These are phyloP conservation scores for Daucus carota DNA, from an alignment of 129 eudicot genomes.

Conservation along the genomic window DNA sequence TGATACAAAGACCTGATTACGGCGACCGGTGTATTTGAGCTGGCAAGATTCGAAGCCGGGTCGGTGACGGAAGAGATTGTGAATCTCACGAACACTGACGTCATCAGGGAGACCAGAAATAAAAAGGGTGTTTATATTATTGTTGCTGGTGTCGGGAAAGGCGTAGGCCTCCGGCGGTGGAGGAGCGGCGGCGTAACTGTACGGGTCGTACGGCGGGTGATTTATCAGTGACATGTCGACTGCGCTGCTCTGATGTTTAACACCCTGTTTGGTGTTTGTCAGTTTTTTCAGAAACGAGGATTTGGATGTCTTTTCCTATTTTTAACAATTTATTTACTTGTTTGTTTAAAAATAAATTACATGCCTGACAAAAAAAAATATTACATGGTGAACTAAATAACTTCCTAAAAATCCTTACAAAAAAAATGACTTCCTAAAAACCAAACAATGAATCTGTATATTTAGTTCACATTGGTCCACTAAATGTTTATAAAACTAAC, in stretches of 20 bases:
- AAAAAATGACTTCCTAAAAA: too few relatives aligned
- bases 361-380: too few relatives aligned
- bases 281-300: neutral
- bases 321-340: too few relatives aligned
- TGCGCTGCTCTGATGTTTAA: conserved; percentile 1
- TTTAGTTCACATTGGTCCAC: too few relatives aligned
- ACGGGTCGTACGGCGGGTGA: conserved; percentile 53
- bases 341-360: too few relatives aligned
- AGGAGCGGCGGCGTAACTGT: conserved; percentile 25
- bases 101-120: conserved; percentile 96
- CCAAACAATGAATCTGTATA: too few relatives aligned
- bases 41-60: conserved; percentile 83
- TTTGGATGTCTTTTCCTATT: neutral
- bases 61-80: conserved; percentile 85
- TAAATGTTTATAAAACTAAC: too few relatives aligned
- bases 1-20: conserved; percentile 51
- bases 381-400: too few relatives aligned
- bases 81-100: conserved; percentile 88
- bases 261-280: neutral
- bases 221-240: conserved; percentile 30
- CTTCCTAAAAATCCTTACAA: too few relatives aligned
- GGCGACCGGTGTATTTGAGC: conserved; percentile 91
- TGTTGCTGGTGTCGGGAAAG: conserved; percentile 38
- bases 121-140: conserved; percentile 63
- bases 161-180: conserved; percentile 21